phyloP scores from a whole-genome alignment of 75 land plant genomes.

The Selaginella tamariscina region DNA sequence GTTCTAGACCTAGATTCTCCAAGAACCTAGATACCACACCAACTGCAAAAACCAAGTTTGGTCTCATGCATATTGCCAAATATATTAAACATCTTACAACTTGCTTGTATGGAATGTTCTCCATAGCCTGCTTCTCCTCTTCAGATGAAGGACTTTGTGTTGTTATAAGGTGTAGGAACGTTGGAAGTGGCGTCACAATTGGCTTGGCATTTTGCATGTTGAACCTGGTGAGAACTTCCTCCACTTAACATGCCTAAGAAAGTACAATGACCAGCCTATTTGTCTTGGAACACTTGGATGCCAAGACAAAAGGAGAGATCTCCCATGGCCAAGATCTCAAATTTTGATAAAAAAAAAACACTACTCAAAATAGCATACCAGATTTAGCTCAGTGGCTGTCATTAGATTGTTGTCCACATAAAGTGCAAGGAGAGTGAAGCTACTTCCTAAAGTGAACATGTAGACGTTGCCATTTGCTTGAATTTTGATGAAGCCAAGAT shows the following conservation, averaged over 20 bases:
- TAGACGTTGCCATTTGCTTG: neutral
- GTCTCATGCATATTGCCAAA: conserved; percentile 5
- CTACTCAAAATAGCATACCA: neutral
- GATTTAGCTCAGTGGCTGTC: neutral
- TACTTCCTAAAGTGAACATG: neutral
- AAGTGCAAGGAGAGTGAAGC: conserved; percentile 1
- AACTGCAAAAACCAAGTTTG: conserved; percentile 4
- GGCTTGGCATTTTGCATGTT: too few species aligned
- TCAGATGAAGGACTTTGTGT: neutral
- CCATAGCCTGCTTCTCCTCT: conserved; percentile 12
- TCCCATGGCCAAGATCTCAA: neutral
- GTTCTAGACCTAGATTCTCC: conserved; percentile 13
- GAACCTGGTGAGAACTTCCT: conserved; percentile 8
- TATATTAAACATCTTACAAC: conserved; percentile 9
- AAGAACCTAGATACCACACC: conserved; percentile 13
- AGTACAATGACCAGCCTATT: neutral
- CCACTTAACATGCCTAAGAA: neutral
- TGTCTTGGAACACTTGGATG: neutral
- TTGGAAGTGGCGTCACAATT: neutral
- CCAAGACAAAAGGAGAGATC: neutral
- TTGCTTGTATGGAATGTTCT: conserved; percentile 22
- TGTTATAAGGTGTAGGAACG: neutral
- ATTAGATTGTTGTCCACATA: neutral
- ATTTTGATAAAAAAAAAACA: neutral
- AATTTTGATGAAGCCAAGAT: neutral